Conservation (phyloP, 2,329 filamentous ascomycete species). For the Grosmannia huntii region DNA sequence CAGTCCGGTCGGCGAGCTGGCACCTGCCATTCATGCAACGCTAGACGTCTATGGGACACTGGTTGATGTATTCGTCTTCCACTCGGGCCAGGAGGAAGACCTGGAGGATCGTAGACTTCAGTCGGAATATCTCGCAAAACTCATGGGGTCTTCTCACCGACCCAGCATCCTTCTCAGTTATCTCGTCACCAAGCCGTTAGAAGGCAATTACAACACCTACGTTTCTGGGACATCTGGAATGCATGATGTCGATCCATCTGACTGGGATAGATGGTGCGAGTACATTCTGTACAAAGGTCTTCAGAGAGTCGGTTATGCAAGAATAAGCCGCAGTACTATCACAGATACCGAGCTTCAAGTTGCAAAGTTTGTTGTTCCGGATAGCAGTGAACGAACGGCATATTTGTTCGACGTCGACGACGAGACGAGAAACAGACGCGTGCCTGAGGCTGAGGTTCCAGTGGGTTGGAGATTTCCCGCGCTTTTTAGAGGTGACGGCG, state of each 20-base stretch:
- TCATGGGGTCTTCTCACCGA: constrained; percentile 74
- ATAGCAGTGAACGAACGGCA: constrained; percentile 30
- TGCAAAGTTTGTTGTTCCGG: constrained; percentile 82
- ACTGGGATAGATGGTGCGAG: constrained; percentile 98
- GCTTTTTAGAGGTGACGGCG: constrained; percentile 73
- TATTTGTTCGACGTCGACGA: constrained; percentile 35
- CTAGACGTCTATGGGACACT: constrained; percentile 82
- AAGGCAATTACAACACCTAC: constrained; percentile 96
- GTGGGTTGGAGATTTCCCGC: constrained; percentile 71
- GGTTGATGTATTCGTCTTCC: constrained; percentile 94
- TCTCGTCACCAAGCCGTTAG: constrained; percentile 74
- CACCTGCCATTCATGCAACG: constrained; percentile 93
- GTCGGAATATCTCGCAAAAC: constrained; percentile 67
- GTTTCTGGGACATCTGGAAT: constrained; percentile 79
- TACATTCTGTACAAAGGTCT: constrained; percentile 94
- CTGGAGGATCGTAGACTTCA: constrained; percentile 82
- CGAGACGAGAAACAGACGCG: constrained; percentile 43
- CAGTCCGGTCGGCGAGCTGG: constrained; percentile 85
- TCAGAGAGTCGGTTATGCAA: constrained; percentile 74
- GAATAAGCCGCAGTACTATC: constrained; percentile 79
- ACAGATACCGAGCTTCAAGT: constrained; percentile 97
- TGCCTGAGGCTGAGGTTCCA: constrained; percentile 62
- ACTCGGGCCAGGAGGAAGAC: constrained; percentile 96
- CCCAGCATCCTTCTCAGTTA: constrained; percentile 83
- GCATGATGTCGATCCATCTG: constrained; percentile 82